Percentiles rank a stretch among this genome's conserved stretches.
phyloP scores from a whole-genome alignment of 2,329 filamentous ascomycete genomes.

The Fusarium caatingaense region DNA sequence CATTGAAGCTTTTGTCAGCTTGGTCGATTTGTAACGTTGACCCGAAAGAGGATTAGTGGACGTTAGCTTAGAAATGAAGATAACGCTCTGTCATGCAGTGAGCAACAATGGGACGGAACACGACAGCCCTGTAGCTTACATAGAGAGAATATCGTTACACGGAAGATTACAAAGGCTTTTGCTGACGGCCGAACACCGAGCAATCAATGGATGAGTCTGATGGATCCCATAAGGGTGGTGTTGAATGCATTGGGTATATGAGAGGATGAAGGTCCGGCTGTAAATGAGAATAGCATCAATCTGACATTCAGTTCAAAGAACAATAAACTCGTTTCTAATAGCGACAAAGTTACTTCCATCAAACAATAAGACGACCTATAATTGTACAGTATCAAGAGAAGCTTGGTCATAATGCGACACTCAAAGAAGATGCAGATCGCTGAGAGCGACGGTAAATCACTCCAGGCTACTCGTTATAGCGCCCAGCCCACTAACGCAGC shows the following conservation, averaged over 20 bases:
- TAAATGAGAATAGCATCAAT: background rate
- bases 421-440: slow-evolving; percentile 11
- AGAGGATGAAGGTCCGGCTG: background rate
- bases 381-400: background rate
- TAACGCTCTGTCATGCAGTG: background rate
- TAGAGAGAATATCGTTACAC: background rate
- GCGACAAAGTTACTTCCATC: background rate
- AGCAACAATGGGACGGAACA: background rate
- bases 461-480: background rate
- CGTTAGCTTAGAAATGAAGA: slow-evolving; percentile 28
- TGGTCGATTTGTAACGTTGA: slow-evolving; percentile 16
- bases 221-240: background rate
- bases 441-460: slow-evolving; percentile 11
- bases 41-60: background rate
- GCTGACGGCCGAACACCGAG: slow-evolving; percentile 32
- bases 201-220: background rate
- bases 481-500: background rate
- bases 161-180: slow-evolving; percentile 22
- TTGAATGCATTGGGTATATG: background rate
- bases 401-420: slow-evolving; percentile 20
- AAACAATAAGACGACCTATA: background rate
- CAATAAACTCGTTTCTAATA: background rate
- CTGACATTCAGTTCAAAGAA: background rate
- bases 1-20: slow-evolving; percentile 23
- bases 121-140: background rate